phyloP scores from a whole-genome alignment of 345 rosid genomes.

The Raphanus raphanistrum region DNA sequence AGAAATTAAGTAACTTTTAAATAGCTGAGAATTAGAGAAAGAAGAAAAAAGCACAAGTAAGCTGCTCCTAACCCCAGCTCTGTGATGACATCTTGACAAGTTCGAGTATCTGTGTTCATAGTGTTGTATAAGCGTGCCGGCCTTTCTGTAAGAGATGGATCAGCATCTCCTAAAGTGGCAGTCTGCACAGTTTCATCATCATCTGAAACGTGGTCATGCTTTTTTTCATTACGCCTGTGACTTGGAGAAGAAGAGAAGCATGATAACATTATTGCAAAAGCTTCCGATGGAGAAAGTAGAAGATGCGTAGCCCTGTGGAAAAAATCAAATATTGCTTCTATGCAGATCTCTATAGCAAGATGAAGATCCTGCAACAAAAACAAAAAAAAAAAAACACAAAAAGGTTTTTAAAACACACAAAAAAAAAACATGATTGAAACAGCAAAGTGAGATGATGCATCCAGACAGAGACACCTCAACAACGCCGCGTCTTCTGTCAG shows the following conservation, averaged over 20 bases:
- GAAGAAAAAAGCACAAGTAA: no score
- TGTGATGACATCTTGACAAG: slow-evolving; percentile 92
- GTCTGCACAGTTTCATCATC: slow-evolving; percentile 50
- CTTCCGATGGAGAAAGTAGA: slow-evolving; percentile 75
- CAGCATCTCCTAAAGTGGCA: slow-evolving; percentile 60
- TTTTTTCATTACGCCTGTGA: slow-evolving; percentile 23
- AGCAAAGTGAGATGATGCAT: neutral
- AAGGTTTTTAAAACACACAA: neutral
- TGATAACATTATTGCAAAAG: slow-evolving; percentile 39
- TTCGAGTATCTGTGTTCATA: slow-evolving; percentile 89
- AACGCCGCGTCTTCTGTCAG: slow-evolving; percentile 93
- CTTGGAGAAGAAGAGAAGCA: slow-evolving; percentile 52
- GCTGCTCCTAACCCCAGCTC: slow-evolving; percentile 85
- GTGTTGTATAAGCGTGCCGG: slow-evolving; percentile 52
- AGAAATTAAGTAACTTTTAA: neutral
- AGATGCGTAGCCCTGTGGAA: slow-evolving; percentile 71
- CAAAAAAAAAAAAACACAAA: slow-evolving; percentile 12
- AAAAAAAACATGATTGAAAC: slow-evolving; percentile 1
- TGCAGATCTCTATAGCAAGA: slow-evolving; percentile 80
- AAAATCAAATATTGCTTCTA: slow-evolving; percentile 76
- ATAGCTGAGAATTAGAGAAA: neutral
- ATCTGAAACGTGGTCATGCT: slow-evolving; percentile 22
- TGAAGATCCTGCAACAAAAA: slow-evolving; percentile 76
- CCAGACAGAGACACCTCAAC: no score
- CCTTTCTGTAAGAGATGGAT: slow-evolving; percentile 61